Base-by-base conservation (phyloP, 2,329 filamentous ascomycete species). In the Sphaerulina musiva region DNA sequence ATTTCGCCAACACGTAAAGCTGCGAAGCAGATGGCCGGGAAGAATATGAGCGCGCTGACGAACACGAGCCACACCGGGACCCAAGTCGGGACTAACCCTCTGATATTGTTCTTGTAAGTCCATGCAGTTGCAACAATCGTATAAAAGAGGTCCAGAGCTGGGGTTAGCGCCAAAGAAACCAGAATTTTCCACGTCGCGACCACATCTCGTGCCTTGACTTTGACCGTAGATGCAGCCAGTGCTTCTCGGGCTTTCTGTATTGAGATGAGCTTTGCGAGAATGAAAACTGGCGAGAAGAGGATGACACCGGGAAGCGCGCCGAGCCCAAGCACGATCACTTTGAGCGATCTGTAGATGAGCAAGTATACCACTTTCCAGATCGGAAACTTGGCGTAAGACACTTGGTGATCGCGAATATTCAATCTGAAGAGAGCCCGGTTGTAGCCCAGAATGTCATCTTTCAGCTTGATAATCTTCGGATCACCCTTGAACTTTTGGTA, bases 121-220 rank as follows among this genome's bases (percentile, higher is more conserved):
- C 86, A 91, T 69, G 83, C 80, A 1, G 86, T 84, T 32, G 93
- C 79, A 17, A 88, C 68, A 54, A 83, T 77, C 20, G 86, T 89
- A 73, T 95, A 95, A 57, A 87, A 80, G 63, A 88, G 83, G 72
- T 95, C 95, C 3, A 95, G 78, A 12, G 87, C 79, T 0, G 90
- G 90, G 0, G 89, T 87, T 55, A 95, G 81, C 1, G 86, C 88
- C 69, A 95, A 78, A 7, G 89, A 85, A n/a, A 95, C 89, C 34
- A 95, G 79, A 14, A 95, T 81, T 71, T 95, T 95, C 90, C 90
- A 95, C 0, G 90, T 95, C 0, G 89, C 89, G 78, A 95, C 90
- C 51, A 95, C 90, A 69, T 95, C 90, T 56, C 85, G 82, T 20
- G 87, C 90, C 68, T 90, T 85, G 53, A 95, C 82, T 73, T 95